Evolutionary conservation across 2,329 filamentous ascomycete species (phyloP).

Genomic region (Aspergillus sp.): DNA sequence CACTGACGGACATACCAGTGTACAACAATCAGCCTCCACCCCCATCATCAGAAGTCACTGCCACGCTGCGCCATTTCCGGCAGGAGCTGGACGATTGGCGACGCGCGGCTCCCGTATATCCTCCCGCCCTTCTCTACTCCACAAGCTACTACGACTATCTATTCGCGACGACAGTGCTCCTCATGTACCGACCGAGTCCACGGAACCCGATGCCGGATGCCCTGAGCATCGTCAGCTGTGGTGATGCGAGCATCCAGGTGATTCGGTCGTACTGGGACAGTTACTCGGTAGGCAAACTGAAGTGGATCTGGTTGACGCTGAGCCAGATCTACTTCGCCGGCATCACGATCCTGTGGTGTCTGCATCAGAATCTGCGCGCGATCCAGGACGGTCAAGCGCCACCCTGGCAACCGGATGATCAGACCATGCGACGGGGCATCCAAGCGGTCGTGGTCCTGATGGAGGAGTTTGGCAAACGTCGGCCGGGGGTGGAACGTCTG

Average conservation of each 20-base stretch:
- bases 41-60: conserved; percentile 24
- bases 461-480: conserved; percentile 39
- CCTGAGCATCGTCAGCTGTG: conserved; percentile 38
- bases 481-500: conserved; percentile 36
- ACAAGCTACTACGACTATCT: conserved; percentile 43
- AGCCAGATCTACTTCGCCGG: conserved; percentile 41
- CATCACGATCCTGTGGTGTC: conserved; percentile 41
- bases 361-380: conserved; percentile 38
- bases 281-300: conserved; percentile 38
- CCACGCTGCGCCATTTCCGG: conserved; percentile 31
- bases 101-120: conserved; percentile 34
- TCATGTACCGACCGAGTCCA: conserved; percentile 39
- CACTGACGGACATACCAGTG: conserved; percentile 19
- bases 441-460: conserved; percentile 37
- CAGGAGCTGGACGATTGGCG: conserved; percentile 41
- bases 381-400: conserved; percentile 28
- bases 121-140: conserved; percentile 37
- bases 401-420: conserved; percentile 36
- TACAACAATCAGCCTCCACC: conserved; percentile 35
- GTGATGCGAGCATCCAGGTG: conserved; percentile 38
- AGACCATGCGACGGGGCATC: conserved; percentile 36
- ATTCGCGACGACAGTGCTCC: conserved; percentile 38
- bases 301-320: conserved; percentile 42
- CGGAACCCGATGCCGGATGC: conserved; percentile 37
- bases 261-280: conserved; percentile 42